Base-by-base conservation (phyloP, 805 yeast species). In the Geotrichum ghanense region DNA sequence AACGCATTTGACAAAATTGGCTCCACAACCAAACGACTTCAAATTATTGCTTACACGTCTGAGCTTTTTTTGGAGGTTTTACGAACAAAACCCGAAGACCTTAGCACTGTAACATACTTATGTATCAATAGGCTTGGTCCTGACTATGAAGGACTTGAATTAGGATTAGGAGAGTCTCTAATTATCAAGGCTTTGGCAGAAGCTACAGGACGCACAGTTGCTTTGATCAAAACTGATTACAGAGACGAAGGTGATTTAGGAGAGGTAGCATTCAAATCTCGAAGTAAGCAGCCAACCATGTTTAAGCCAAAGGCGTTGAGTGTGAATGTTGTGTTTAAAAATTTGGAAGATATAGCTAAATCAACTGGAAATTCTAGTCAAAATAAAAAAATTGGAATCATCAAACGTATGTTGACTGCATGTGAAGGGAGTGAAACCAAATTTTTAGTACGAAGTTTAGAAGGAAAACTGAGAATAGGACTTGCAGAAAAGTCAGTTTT, bases 401-500 rank as follows among this genome's bases (percentile, higher is more conserved):
- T 92, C 56, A 88, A 84, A 59, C 75, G 78, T 59, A 72, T 90
- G 81, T 68, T 92, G 44, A 83, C 95, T 0, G 83, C 95, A 0
- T 85, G 96, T 58, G 78, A 80, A 51, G 84, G 85, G 5, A 70
- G 75, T 37, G 98, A 92, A 63, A 95, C 97, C 12, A 92, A 90
- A 60, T 92, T 79, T 58, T 69, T 92, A 51, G 83, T 92, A 51
- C 74, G 98, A 54, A 84, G 95, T 3, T 65, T 92, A 48, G 97
- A 92, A 61, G 95, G 97, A 1, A 92, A 90, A 55, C 67, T 92
- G 51, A 73, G 98, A 54, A 92, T 92, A 50, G 95, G 95, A 2
- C 73, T 90, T 53, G 97, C 97, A 0, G 97, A 90, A 55, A 90
- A 90, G 59, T 83, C 95, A 0, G 95, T 92, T 0, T 69, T 90